Conservation (phyloP, 306 rosid genomes). For the Fagus sylvatica region DNA sequence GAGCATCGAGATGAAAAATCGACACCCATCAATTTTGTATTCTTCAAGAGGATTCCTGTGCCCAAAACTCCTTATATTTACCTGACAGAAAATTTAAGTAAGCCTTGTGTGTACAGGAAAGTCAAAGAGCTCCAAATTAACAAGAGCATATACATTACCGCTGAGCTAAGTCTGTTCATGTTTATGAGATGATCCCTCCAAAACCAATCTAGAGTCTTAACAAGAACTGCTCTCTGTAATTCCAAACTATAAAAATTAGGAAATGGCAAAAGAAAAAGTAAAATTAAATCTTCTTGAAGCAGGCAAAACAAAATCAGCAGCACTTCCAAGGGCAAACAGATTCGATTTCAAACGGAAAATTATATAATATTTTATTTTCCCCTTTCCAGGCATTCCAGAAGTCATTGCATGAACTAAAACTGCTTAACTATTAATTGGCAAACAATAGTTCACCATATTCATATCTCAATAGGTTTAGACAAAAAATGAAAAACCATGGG, state of each 20-base stretch:
- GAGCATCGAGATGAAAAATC: conserved; percentile 96
- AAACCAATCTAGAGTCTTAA: conserved; percentile 90
- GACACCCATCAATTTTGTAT: conserved; percentile 95
- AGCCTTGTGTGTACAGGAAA: conserved; percentile 29
- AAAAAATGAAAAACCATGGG: background rate
- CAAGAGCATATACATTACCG: conserved; percentile 50
- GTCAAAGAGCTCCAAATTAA: conserved; percentile 23
- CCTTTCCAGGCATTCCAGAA: background rate
- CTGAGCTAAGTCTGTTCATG: conserved; percentile 95
- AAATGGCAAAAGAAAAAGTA: conserved; percentile 8
- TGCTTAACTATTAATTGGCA: conserved; percentile 11
- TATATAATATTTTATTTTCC: conserved; percentile 3
- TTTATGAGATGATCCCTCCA: conserved; percentile 98
- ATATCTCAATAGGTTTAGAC: background rate
- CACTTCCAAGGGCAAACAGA: conserved; percentile 16
- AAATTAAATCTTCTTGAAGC: background rate
- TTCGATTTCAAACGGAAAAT: conserved; percentile 10
- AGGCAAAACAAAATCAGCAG: conserved; percentile 15
- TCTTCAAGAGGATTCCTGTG: conserved; percentile 98
- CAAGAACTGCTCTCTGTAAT: conserved; percentile 89
- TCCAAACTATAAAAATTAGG: background rate
- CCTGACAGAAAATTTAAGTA: conserved; percentile 54
- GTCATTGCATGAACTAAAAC: conserved; percentile 3
- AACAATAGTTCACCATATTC: conserved; percentile 7
- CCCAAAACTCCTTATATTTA: conserved; percentile 92